Base-by-base conservation (phyloP, 2,329 filamentous ascomycete species). In the Pseudogymnoascus sp. region DNA sequence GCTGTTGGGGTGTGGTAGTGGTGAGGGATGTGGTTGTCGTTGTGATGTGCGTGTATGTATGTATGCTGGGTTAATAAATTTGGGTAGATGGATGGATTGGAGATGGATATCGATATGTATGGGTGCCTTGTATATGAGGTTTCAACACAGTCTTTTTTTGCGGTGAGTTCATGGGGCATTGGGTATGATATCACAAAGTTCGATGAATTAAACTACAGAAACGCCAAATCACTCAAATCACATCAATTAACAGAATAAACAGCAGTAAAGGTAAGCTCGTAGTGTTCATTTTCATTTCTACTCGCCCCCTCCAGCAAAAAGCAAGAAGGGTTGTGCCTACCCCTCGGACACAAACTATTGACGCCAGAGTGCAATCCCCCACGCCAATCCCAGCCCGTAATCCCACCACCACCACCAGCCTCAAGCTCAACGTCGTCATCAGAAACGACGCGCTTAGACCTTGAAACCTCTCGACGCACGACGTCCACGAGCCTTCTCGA, bases 381-480 rank as follows among this genome's bases (percentile, higher is more conserved):
- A 57, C 47, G 47, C 47, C 47, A 57, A 57, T 31, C 26, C 47
- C 47, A 57, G 47, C n/a, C 14, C 23, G 26, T 57, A 57, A 57
- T 34, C 47, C 47, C 59, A 21, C 12, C 57, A 37, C n/a, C n/a
- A n/a, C 57, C 11, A 39, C 21, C n/a, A 36, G 1, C 14, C 10
- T 40, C 37, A 40, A 31, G 26, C n/a, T 14, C 21, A n/a, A 29
- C 5, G 18, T 23, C 23, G 37, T 23, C 45, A 12, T 39, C 36
- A 39, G 14, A 8, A 21, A 60, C 7, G 57, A 36, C 57, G 57
- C 18, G 67, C 78, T 91, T 96, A 99, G 79, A 99, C 95, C 92
- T 99, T 99, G 93, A 99, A 99, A 86, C 96, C 95, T 77, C 90
- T 87, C 75, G 93, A 97, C 79, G 92, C 86, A 89, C 95, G 96